Evolutionary conservation across 768 basidiomycete genomes (phyloP), one percentile per base, ranked within the genome.

Genomic region (Psilocybe azurescens): DNA sequence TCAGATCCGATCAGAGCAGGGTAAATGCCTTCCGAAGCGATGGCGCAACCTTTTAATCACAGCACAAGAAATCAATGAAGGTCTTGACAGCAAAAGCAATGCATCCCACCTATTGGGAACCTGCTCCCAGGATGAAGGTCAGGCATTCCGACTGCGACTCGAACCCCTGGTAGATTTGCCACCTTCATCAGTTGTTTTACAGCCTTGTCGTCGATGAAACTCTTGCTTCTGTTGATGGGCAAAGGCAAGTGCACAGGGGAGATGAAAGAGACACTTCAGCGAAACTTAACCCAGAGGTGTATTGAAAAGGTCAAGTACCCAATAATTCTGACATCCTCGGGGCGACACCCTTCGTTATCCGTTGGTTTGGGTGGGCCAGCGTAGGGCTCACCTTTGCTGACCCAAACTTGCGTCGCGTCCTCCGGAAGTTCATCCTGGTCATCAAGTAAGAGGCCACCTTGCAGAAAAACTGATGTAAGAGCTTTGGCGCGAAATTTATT

Each of bases 1-100:
- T 79, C 78, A 1, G 73, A 74, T 29, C 77, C 77, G 39, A 80
- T 77, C 39, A 79, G 68, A 14, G 78, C 76, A 30, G 79, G 78
- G 56, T 77, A 79, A 47, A 79, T 67, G 18, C 76, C 77, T 33
- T 78, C 72, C 16, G 73, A 64, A 24, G 24, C 24, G 24, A 24
- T 24, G 24, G 24, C 24, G 24, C 24, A 24, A 24, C 24, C 24
- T 24, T 24, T 24, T 24, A 24, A 24, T 24, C 33, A 36, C 6
- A 36, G 33, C 33, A 36, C 11, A 36, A 11, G 7, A 36, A 36
- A 36, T 7, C 33, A 36, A 11, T 36, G 33, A 24, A 24, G 24
- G 24, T 24, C 24, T 36, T 36, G 33, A 7, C 11, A 36, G 33
- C 33, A 36, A 36, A 11, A 36, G 11, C 33, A 36, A 36, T 36